Percentiles rank a stretch among this genome's conserved stretches.
phyloP scores from a whole-genome alignment of 2,329 filamentous ascomycete species.

The Aspergillus proliferans region DNA sequence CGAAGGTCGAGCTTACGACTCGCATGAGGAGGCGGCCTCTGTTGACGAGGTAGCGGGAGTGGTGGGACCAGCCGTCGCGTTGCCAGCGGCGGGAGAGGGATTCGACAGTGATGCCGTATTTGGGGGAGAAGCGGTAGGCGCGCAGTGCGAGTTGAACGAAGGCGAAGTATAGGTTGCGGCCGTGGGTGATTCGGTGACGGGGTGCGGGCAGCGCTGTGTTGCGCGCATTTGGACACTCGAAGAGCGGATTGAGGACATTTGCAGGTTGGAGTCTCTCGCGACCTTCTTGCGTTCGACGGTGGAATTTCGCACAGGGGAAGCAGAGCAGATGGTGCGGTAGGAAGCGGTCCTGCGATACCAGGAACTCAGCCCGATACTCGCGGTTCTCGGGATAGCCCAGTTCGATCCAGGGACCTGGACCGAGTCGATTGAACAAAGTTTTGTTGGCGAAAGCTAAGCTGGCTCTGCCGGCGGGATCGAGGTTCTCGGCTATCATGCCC shows the following conservation, averaged over 20 bases:
- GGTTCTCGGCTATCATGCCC: conserved; percentile 36
- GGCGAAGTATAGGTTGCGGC: conserved; percentile 51
- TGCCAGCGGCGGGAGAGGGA: conserved; percentile 51
- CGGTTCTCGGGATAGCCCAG: conserved; percentile 41
- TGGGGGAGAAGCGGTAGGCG: conserved; percentile 41
- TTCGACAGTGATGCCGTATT: conserved; percentile 44
- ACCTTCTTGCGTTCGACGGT: conserved; percentile 49
- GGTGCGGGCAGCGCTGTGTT: conserved; percentile 45
- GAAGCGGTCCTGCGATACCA: conserved; percentile 45
- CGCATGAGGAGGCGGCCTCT: conserved; percentile 53
- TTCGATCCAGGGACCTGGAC: conserved; percentile 32
- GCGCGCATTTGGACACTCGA: conserved; percentile 49
- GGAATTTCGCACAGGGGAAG: conserved; percentile 52
- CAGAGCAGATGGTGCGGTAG: conserved; percentile 55
- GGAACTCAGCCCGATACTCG: conserved; percentile 45
- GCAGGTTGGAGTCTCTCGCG: conserved; percentile 49
- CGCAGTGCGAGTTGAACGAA: conserved; percentile 55
- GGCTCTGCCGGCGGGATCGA: conserved; percentile 44
- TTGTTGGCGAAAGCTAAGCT: conserved; percentile 46
- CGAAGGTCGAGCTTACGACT: conserved; percentile 51
- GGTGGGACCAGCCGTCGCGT: conserved; percentile 50
- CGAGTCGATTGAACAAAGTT: conserved; percentile 40
- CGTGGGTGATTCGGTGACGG: conserved; percentile 49
- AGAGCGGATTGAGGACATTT: conserved; percentile 51
- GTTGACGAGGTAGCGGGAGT: conserved; percentile 49